Evolutionary conservation across 2,329 filamentous ascomycete genomes (phyloP).

Genomic region (Aspergillus ochraceus): DNA sequence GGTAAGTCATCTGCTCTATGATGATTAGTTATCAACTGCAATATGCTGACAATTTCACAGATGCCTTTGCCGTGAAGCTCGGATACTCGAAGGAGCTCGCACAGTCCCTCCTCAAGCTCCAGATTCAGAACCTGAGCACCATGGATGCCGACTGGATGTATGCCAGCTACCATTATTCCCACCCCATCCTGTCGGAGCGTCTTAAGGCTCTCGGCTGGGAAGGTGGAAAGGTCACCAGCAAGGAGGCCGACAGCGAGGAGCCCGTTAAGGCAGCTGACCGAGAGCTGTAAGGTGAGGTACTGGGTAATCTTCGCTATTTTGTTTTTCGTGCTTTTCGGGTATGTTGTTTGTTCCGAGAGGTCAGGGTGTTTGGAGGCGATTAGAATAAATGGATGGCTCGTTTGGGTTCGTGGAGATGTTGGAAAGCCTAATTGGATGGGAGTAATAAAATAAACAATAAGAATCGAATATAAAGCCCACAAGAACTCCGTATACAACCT

Average conservation of each 20-base stretch:
- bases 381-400: not conserved
- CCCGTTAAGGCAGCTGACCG: conserved; percentile 71
- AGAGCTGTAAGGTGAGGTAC: conserved; percentile 59
- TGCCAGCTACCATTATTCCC: conserved; percentile 97
- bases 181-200: conserved; percentile 92
- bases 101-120: conserved; percentile 88
- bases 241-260: conserved; percentile 56
- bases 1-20: conserved; percentile 48
- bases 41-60: conserved; percentile 39
- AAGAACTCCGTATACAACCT: conserved; percentile 15
- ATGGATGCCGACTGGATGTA: conserved; percentile 99
- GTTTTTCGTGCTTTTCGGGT: conserved; percentile 3
- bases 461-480: conserved; percentile 9
- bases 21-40: not conserved
- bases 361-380: not conserved
- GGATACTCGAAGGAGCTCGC: conserved; percentile 84
- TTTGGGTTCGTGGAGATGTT: conserved; percentile 3
- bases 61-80: conserved; percentile 80
- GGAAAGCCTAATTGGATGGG: not conserved
- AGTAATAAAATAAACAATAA: conserved; percentile 2
- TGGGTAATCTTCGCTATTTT: conserved; percentile 4
- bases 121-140: conserved; percentile 95
- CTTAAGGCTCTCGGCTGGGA: conserved; percentile 89
- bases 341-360: conserved; percentile 12
- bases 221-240: conserved; percentile 53